A percentile compares a stretch with the other conserved stretches of the same genome.
These are phyloP conservation scores for Candida alai DNA, from an alignment of 805 yeast species.

Conservation along the genomic window DNA sequence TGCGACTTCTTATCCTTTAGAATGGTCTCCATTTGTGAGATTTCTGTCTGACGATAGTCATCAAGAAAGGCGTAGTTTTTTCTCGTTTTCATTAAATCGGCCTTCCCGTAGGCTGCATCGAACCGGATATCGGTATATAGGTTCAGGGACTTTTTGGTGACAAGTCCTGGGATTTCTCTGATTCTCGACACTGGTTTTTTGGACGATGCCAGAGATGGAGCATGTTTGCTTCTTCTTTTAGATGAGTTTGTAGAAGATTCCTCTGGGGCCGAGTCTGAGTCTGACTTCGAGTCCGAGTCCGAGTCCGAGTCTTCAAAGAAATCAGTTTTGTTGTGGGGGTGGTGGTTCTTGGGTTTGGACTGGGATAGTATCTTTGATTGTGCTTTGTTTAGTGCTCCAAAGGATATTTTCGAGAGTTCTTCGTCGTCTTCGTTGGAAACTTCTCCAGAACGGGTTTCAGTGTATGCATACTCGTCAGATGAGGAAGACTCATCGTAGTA, in stretches of 20 bases:
- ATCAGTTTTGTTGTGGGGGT: neutral
- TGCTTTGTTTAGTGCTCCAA: conserved; percentile 61
- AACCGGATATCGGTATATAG: conserved; percentile 82
- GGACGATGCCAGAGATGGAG: conserved; percentile 77
- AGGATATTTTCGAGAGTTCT: conserved; percentile 53
- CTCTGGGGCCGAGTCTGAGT: conserved; percentile 32
- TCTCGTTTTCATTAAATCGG: conserved; percentile 64
- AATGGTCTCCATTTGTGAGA: conserved; percentile 52
- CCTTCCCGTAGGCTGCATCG: conserved; percentile 84
- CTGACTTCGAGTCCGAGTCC: conserved; percentile 4
- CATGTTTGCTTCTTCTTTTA: conserved; percentile 55
- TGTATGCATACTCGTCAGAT: no score
- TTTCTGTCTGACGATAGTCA: conserved; percentile 76
- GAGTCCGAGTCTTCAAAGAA: neutral
- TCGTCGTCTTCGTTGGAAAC: conserved; percentile 28
- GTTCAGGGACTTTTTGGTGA: conserved; percentile 29
- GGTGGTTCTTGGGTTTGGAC: no score
- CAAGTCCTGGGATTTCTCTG: conserved; percentile 72
- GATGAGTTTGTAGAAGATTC: conserved; percentile 15
- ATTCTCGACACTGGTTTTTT: conserved; percentile 66
- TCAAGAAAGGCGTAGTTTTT: conserved; percentile 82
- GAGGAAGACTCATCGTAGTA: conserved; percentile 14
- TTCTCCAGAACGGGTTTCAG: no score
- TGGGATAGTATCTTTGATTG: conserved; percentile 39
- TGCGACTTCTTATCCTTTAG: conserved; percentile 51